Evolutionary conservation across 768 basidiomycete species (phyloP).

Genomic region (Podaxis sp.): DNA sequence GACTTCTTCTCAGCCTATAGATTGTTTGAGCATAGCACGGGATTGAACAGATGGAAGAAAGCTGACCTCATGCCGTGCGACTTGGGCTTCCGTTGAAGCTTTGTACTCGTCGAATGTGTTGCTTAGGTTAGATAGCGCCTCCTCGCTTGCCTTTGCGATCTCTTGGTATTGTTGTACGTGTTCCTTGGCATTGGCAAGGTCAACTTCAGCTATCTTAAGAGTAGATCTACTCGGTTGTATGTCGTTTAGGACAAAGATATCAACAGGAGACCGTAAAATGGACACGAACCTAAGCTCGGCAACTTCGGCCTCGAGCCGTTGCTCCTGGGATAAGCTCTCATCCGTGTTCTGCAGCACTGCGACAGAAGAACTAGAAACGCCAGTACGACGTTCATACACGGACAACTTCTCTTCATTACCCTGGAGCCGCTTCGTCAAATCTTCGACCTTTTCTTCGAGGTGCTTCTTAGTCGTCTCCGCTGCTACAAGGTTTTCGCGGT

Average conservation of each 20-base stretch:
- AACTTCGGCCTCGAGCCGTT: constrained; percentile 81
- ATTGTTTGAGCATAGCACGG: background rate
- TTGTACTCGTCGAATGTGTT: constrained; percentile 81
- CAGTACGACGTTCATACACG: constrained; percentile 75
- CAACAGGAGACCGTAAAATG: constrained; percentile 7
- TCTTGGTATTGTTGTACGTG: constrained; percentile 86
- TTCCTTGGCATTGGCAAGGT: constrained; percentile 64
- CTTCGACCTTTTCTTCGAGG: constrained; percentile 69
- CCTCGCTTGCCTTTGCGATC: constrained; percentile 81
- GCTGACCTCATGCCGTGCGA: constrained; percentile 66
- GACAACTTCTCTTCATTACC: constrained; percentile 83
- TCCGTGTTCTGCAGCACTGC: constrained; percentile 35
- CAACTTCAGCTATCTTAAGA: constrained; percentile 76
- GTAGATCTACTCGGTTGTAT: constrained; percentile 47
- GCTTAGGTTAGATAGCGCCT: constrained; percentile 68
- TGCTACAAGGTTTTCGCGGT: constrained; percentile 66
- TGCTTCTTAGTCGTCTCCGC: constrained; percentile 81
- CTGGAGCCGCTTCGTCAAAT: constrained; percentile 61
- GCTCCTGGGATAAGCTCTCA: constrained; percentile 60
- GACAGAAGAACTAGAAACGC: constrained; percentile 33
- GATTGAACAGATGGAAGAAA: background rate
- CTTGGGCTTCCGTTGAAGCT: constrained; percentile 64
- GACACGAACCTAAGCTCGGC: constrained; percentile 77
- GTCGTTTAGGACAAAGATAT: background rate
- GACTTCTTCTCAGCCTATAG: constrained; percentile 61